These are phyloP conservation scores for Glycine soja DNA, from an alignment of 306 rosid species.

Conservation along the genomic window DNA sequence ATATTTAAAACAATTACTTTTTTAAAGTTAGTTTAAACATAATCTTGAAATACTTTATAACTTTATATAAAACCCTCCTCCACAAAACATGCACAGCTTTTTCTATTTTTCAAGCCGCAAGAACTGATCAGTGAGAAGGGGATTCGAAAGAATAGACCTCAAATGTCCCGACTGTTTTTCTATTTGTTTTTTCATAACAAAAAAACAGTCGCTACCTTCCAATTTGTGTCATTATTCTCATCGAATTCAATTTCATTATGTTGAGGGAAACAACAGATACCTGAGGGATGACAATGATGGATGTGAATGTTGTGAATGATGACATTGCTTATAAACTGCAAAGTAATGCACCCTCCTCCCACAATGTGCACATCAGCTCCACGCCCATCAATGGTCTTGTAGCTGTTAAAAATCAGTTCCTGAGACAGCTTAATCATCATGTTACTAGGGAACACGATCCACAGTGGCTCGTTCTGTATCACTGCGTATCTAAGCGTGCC, in stretches of 20 bases:
- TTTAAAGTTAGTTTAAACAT: constrained; percentile 5
- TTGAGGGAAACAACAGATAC: constrained; percentile 42
- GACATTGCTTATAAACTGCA: constrained; percentile 89
- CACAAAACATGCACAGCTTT: not conserved
- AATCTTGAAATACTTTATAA: not conserved
- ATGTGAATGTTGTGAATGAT: constrained; percentile 90
- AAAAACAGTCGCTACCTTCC: not conserved
- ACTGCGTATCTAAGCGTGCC: constrained; percentile 88
- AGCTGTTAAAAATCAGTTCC: constrained; percentile 89
- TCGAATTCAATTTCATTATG: not conserved
- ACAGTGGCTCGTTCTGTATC: constrained; percentile 76
- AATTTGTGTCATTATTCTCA: not conserved
- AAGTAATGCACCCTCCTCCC: constrained; percentile 94
- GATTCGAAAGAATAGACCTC: not conserved
- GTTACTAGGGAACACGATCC: constrained; percentile 92
- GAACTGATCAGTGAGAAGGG: not conserved
- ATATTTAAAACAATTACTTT: not conserved
- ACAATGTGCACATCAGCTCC: constrained; percentile 96
- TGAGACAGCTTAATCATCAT: constrained; percentile 90
- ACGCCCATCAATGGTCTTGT: constrained; percentile 89
- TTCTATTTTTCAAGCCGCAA: not conserved
- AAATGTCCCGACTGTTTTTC: not conserved
- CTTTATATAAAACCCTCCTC: not conserved
- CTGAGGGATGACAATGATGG: constrained; percentile 90
- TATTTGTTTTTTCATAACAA: not conserved